A percentile compares a stretch with the other conserved stretches of the same genome.
phyloP scores from a whole-genome alignment of 208 protist species.

The Trypanosoma cruzi region DNA sequence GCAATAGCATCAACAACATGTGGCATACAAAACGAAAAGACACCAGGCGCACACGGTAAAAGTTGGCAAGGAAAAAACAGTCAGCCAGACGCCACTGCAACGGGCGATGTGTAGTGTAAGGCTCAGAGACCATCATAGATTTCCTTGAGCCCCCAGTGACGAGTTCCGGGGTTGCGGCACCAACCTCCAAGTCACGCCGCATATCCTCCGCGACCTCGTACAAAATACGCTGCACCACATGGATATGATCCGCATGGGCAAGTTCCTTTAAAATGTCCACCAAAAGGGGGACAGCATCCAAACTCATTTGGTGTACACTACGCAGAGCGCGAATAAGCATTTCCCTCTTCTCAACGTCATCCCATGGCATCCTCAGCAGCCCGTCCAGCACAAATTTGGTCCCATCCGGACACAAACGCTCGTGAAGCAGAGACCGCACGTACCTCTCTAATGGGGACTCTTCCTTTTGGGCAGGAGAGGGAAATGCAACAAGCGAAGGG shows the following conservation, averaged over 20 bases:
- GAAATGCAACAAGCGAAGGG: neutral
- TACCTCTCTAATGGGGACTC: constrained; percentile 18
- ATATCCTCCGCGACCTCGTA: constrained; percentile 25
- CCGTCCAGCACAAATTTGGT: constrained; percentile 12
- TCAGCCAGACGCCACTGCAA: constrained; percentile 29
- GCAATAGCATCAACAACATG: constrained; percentile 9
- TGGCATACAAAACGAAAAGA: constrained; percentile 23
- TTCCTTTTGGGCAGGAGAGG: neutral
- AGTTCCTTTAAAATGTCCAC: constrained; percentile 19
- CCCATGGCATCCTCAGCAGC: constrained; percentile 30
- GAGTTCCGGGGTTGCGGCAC: too few species aligned
- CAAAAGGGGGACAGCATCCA: constrained; percentile 21
- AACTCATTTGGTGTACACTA: constrained; percentile 12
- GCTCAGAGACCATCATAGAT: neutral
- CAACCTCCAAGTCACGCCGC: constrained; percentile 28
- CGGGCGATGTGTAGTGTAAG: neutral
- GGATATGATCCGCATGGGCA: neutral
- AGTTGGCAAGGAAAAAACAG: constrained; percentile 23
- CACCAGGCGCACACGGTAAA: constrained; percentile 25
- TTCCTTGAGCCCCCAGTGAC: neutral
- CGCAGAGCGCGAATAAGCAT: constrained; percentile 20
- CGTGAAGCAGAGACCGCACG: constrained; percentile 14
- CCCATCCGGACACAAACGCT: neutral
- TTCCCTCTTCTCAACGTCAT: neutral
- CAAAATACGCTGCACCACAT: constrained; percentile 17